phyloP scores from a whole-genome alignment of 140 eudicot species.

The Stevia rebaudiana region DNA sequence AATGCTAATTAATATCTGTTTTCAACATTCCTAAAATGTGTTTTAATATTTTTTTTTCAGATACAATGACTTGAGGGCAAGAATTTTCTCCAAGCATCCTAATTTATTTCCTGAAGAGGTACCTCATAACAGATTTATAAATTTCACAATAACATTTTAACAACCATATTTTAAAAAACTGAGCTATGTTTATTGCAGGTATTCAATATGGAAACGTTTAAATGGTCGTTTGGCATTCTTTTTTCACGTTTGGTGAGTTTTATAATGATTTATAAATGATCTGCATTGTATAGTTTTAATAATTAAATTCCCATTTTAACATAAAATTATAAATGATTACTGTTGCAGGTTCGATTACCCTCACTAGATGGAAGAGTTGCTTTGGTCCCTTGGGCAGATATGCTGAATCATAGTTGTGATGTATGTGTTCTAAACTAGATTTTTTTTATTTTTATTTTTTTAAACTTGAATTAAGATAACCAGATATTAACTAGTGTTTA shows the following conservation, averaged over 20 bases:
- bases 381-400: slow-evolving; percentile 98
- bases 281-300: background rate
- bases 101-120: slow-evolving; percentile 89
- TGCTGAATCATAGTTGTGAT: slow-evolving; percentile 89
- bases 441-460: too few relatives aligned
- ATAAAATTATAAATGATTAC: background rate
- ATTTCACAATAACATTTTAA: background rate
- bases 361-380: slow-evolving; percentile 89
- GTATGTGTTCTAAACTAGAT: slow-evolving; percentile 31
- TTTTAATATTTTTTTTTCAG: slow-evolving; percentile 37
- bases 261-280: background rate
- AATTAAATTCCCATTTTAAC: background rate
- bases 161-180: background rate
- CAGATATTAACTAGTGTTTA: slow-evolving; percentile 1
- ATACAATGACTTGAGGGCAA: slow-evolving; percentile 62
- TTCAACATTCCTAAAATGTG: background rate
- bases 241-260: slow-evolving; percentile 87
- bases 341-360: slow-evolving; percentile 73
- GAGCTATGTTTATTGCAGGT: slow-evolving; percentile 41
- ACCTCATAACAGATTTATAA: background rate
- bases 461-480: background rate
- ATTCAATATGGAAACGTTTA: slow-evolving; percentile 80
- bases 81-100: slow-evolving; percentile 83
- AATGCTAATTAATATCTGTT: background rate
- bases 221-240: slow-evolving; percentile 92